Percentiles rank a stretch among this genome's conserved stretches.
Evolutionary conservation across 345 rosid species (phyloP).

Genomic region (Erysimum cheiranthoides): DNA sequence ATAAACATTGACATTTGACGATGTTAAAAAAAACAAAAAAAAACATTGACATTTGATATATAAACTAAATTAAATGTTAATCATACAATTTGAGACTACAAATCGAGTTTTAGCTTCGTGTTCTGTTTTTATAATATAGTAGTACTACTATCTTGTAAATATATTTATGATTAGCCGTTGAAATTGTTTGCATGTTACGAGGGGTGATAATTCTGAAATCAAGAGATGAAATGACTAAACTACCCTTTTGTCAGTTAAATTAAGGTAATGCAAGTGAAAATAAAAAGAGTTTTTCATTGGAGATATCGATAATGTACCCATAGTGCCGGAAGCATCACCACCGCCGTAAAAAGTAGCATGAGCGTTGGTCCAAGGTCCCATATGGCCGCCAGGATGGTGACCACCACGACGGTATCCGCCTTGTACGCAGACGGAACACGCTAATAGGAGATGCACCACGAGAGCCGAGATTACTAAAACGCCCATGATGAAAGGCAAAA

Average conservation of each 20-base stretch:
- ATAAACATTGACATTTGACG: too few species aligned
- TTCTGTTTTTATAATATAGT: too few species aligned
- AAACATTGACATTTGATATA: too few species aligned
- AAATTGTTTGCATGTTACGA: slow-evolving; percentile 32
- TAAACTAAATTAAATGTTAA: too few species aligned
- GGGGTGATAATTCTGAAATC: neutral
- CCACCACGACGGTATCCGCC: slow-evolving; percentile 34
- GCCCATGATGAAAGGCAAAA: slow-evolving; percentile 36
- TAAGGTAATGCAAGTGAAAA: slow-evolving; percentile 6
- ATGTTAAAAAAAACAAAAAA: too few species aligned
- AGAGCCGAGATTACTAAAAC: slow-evolving; percentile 29
- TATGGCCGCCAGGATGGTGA: slow-evolving; percentile 42
- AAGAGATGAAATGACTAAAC: neutral
- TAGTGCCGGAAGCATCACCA: slow-evolving; percentile 88
- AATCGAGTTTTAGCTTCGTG: too few species aligned
- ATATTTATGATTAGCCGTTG: neutral
- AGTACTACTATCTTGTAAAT: too few species aligned
- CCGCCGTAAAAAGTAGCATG: slow-evolving; percentile 87
- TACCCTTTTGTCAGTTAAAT: slow-evolving; percentile 2
- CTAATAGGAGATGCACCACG: slow-evolving; percentile 28
- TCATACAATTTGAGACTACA: too few species aligned
- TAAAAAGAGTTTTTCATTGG: neutral
- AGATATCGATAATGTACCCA: slow-evolving; percentile 54
- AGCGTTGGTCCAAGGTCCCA: slow-evolving; percentile 71
- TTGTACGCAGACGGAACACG: slow-evolving; percentile 33